Evolutionary conservation across 2,329 filamentous ascomycete genomes (phyloP).

Genomic region (Lomentospora prolificans): DNA sequence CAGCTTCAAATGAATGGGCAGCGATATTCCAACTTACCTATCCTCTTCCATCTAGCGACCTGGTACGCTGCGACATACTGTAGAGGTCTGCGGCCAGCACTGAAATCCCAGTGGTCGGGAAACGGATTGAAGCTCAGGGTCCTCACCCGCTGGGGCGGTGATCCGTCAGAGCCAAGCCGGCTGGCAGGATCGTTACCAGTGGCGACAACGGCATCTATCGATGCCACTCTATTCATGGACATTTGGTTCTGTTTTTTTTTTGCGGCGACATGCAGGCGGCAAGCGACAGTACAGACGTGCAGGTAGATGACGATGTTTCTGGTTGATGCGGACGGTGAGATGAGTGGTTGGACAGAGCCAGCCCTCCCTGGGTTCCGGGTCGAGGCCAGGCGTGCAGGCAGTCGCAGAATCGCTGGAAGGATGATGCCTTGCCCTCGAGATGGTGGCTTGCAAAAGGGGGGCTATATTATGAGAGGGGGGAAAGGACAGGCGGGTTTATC

Average conservation of each 20-base stretch:
- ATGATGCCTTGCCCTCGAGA: too few relatives aligned
- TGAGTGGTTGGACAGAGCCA: neutral
- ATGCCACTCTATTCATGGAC: constrained; percentile 43
- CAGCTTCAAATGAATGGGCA: too few relatives aligned
- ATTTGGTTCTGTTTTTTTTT: constrained; percentile 24
- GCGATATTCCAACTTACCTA: constrained; percentile 28
- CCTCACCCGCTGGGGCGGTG: constrained; percentile 28
- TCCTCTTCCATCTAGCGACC: constrained; percentile 43
- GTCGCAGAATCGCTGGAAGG: too few relatives aligned
- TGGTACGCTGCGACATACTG: constrained; percentile 43
- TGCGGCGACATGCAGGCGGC: neutral
- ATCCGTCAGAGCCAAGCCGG: constrained; percentile 33
- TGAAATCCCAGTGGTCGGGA: constrained; percentile 39
- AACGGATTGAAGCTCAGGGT: constrained; percentile 46
- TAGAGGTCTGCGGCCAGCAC: constrained; percentile 27
- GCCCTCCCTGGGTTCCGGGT: too few relatives aligned
- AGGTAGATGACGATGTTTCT: neutral
- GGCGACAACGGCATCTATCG: constrained; percentile 41
- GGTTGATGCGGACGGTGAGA: neutral
- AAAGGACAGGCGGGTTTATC: too few relatives aligned
- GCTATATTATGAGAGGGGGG: too few relatives aligned
- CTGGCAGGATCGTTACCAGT: constrained; percentile 24
- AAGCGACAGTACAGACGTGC: neutral
- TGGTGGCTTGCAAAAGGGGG: too few relatives aligned
- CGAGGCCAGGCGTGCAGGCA: too few relatives aligned